Evolutionary conservation across 2,329 filamentous ascomycete species (phyloP), one percentile per base, ranked within the genome.

Genomic region (Alternaria incomplexa): DNA sequence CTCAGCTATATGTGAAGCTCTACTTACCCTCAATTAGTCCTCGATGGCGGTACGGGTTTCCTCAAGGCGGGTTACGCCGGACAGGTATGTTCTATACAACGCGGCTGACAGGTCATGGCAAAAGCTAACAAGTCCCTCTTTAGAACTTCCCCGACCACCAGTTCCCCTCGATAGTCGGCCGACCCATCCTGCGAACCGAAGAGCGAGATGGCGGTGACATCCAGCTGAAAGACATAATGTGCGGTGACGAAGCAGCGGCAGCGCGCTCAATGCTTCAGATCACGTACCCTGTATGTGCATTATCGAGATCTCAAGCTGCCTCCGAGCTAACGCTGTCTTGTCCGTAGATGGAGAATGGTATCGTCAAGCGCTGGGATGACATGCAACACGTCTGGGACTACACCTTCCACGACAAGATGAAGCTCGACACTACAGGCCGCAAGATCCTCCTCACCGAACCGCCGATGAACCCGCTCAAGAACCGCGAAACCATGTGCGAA

Each of bases 301-400:
- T 8, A 11, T 40, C 8, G 12, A n/a, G 20, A 40, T 20, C 20
- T 40, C 30, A 23, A n/a, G 20, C 6, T 32, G 1, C n/a, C 17
- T n/a, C 1, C 0, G 50, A 65, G 71, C 76, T 79, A 73, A 78
- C 66, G 62, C 55, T 66, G 62, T 69, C 65, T 73, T 62, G 64
- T 68, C 81, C 4, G 22, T 40, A 91, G 88, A 99, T 99, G 96
- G 96, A 99, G 83, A 99, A 99, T 81, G 96, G 96, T 76, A 98
- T 99, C 76, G 93, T 99, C 72, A 98, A 97, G 88, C 94, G 93
- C 79, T 99, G 96, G 96, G 96, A 99, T 74, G 96, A 99, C 82
- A 99, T 99, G 96, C 93, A 97, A 85, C 95, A 98, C 79, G 90
- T 99, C 59, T 99, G 96, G 96, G 95, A 99, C 84, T 98, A 96